Conservation (phyloP, 1,139 yeast species). For the Taphrina communis region DNA sequence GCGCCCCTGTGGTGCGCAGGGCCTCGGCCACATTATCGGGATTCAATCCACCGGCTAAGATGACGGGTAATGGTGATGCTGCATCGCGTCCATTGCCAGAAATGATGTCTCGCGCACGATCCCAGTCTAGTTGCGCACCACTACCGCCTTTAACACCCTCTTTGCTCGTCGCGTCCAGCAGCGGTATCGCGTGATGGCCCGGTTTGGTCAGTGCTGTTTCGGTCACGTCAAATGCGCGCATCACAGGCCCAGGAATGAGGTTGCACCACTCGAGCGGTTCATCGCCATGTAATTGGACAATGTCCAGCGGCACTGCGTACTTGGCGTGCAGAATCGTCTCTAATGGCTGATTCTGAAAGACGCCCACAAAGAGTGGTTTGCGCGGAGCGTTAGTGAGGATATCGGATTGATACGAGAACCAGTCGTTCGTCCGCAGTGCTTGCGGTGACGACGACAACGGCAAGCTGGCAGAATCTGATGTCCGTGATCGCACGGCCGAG, state of each 20-base stretch:
- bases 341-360: conserved; percentile 79
- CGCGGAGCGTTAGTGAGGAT: conserved; percentile 50
- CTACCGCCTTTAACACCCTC: conserved; percentile 95
- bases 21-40: conserved; percentile 73
- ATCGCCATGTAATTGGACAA: conserved; percentile 87
- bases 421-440: conserved; percentile 46
- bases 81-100: neutral
- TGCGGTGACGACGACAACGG: neutral
- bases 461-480: neutral
- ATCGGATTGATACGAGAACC: conserved; percentile 53
- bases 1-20: conserved; percentile 58
- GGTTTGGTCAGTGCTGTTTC: conserved; percentile 47
- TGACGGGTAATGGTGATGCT: conserved; percentile 47
- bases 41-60: conserved; percentile 88
- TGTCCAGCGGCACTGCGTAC: conserved; percentile 63
- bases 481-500: conserved; percentile 47
- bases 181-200: conserved; percentile 60
- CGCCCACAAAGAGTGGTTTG: conserved; percentile 85
- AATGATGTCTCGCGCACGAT: conserved; percentile 45
- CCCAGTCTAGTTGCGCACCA: conserved; percentile 80
- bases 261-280: conserved; percentile 68
- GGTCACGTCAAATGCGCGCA: conserved; percentile 66
- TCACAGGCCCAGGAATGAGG: conserved; percentile 64
- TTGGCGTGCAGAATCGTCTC: conserved; percentile 64
- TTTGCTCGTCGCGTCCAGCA: conserved; percentile 54